A percentile compares a stretch with the other conserved stretches of the same genome.
Evolutionary conservation across 805 yeast genomes (phyloP).

Genomic region (Lipomyces mesembrius): DNA sequence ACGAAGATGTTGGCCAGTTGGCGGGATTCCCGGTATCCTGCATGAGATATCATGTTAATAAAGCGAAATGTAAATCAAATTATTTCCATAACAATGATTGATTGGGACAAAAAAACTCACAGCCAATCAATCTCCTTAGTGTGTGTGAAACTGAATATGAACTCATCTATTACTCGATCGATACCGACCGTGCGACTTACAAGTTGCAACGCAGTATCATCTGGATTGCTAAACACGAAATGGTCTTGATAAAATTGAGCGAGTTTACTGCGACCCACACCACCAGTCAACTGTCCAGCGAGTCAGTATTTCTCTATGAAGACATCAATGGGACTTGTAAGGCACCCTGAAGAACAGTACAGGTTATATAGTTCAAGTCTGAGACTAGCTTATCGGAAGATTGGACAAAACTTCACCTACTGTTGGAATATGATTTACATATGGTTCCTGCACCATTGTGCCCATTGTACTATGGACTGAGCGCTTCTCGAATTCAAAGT

Average conservation of each 20-base stretch:
- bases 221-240: neutral
- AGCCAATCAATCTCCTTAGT: neutral
- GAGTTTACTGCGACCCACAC: neutral
- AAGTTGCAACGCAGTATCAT: conserved; percentile 3
- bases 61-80: neutral
- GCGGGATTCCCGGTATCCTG: neutral
- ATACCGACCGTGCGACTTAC: neutral
- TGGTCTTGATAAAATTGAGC: neutral
- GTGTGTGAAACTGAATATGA: neutral
- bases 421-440: neutral
- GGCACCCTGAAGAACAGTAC: neutral
- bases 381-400: neutral
- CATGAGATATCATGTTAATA: neutral
- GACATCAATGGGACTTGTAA: neutral
- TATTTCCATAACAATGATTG: neutral
- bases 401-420: neutral
- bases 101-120: neutral
- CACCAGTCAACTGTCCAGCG: neutral
- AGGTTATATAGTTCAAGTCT: neutral
- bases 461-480: neutral
- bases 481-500: neutral
- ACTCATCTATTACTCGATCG: neutral
- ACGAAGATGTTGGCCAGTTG: neutral
- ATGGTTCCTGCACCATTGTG: conserved; percentile 4
- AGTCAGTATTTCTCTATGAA: neutral